Evolutionary conservation across 768 basidiomycete species (phyloP), one percentile per base, ranked within the genome.

Genomic region (Megacollybia marginata): DNA sequence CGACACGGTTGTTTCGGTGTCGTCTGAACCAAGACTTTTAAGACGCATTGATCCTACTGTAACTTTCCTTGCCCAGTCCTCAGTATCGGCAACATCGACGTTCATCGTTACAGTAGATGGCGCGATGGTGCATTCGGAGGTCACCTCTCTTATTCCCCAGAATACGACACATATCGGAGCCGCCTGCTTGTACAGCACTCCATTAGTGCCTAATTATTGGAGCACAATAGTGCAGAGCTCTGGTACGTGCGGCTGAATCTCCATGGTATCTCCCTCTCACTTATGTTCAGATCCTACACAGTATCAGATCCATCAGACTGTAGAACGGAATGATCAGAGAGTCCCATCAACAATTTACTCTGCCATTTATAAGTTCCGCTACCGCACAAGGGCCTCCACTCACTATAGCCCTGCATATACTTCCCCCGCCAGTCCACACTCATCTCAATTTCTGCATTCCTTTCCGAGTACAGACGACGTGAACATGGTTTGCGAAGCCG

Each of bases 151-250:
- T 23, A 44, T 66, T n/a, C 50, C 57, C 5, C 52, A 19, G 16
- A 23, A 52, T 38, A 46, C 51, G 15, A 20, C 49, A n/a, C n/a
- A 59, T 28, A 51, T 65, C 2, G 59, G 56, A 7, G 59, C 53
- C 48, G 59, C 67, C 16, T 63, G 71, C 18, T 59, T 87, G 32
- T 87, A 88, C 65, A 76, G 71, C 51, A 82, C 81, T 3, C 52
- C 72, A 1, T 70, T 88, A 23, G 77, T 79, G 6, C 86, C 86
- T 4, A 70, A 69, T 43, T 87, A 76, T 57, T 88, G 86, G 86
- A 65, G 71, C 15, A 74, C 69, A 18, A 70, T 88, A 50, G 75
- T 75, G 48, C 66, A 71, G 53, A 75, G 76, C 47, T 54, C 71
- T 55, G 80, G 86, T 85, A 56, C 48, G 74, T 55, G 16, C 36